These are phyloP conservation scores for Cryptomeria japonica DNA, from an alignment of 75 land plant species.

Conservation along the genomic window DNA sequence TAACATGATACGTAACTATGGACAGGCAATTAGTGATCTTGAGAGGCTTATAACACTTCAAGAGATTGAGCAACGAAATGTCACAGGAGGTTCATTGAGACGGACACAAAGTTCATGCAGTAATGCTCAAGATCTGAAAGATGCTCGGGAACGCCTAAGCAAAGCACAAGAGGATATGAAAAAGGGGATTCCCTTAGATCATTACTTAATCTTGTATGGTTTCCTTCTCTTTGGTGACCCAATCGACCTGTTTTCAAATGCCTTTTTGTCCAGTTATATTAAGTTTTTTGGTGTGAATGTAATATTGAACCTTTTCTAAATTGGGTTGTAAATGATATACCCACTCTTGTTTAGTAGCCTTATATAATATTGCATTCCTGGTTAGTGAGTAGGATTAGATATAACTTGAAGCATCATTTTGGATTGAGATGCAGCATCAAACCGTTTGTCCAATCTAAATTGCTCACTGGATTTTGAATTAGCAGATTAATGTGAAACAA, in stretches of 20 bases:
- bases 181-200: slow-evolving; percentile 70
- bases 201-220: slow-evolving; percentile 84
- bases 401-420: background rate
- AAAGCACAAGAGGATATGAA: slow-evolving; percentile 70
- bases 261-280: background rate
- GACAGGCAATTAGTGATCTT: slow-evolving; percentile 74
- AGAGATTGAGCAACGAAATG: slow-evolving; percentile 36
- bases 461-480: background rate
- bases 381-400: background rate
- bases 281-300: slow-evolving; percentile 1
- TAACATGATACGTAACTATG: slow-evolving; percentile 89
- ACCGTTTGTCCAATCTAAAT: background rate
- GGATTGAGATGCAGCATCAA: background rate
- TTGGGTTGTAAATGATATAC: background rate
- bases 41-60: slow-evolving; percentile 66
- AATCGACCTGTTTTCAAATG: background rate
- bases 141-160: slow-evolving; percentile 52
- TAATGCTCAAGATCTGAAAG: slow-evolving; percentile 54
- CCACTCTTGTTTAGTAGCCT: background rate
- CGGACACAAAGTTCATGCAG: slow-evolving; percentile 23
- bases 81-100: slow-evolving; percentile 22
- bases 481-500: background rate
- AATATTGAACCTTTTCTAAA: background rate
- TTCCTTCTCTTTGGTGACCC: background rate
- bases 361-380: background rate